phyloP scores from a whole-genome alignment of 306 rosid genomes.

The Fagus crenata region DNA sequence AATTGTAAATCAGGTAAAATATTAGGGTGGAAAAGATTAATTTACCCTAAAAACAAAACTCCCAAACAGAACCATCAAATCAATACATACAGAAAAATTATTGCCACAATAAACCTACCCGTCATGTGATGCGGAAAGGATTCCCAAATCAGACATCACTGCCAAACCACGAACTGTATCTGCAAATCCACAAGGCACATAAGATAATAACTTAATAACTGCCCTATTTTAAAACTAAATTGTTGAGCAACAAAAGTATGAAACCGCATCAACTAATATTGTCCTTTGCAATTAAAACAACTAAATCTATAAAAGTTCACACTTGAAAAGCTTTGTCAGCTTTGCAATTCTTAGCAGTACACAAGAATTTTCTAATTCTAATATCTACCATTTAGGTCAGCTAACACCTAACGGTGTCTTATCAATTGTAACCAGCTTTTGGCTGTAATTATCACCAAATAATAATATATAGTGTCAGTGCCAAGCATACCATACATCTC shows the following conservation, averaged over 20 bases:
- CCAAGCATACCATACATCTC: not conserved
- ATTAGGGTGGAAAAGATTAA: too few species aligned
- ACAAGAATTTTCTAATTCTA: not conserved
- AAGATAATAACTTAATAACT: constrained; percentile 20
- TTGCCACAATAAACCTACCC: constrained; percentile 55
- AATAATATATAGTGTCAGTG: not conserved
- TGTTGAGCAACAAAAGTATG: constrained; percentile 11
- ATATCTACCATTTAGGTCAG: constrained; percentile 2
- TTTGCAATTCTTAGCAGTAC: not conserved
- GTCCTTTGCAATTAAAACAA: constrained; percentile 5
- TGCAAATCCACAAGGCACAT: constrained; percentile 43
- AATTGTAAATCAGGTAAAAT: too few species aligned
- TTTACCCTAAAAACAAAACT: not conserved
- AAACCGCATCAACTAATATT: constrained; percentile 21
- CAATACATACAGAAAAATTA: constrained; percentile 8
- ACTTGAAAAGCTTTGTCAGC: not conserved
- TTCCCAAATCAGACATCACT: constrained; percentile 79
- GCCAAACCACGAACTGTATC: constrained; percentile 95
- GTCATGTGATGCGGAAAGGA: constrained; percentile 93
- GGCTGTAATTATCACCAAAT: not conserved
- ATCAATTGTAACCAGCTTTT: constrained; percentile 7
- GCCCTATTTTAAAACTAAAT: constrained; percentile 13
- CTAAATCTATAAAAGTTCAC: not conserved
- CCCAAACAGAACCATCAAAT: constrained; percentile 10
- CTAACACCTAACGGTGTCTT: not conserved